Conservation (phyloP, 176 grass and related monocot species). For the Rhynchospora pubera region DNA sequence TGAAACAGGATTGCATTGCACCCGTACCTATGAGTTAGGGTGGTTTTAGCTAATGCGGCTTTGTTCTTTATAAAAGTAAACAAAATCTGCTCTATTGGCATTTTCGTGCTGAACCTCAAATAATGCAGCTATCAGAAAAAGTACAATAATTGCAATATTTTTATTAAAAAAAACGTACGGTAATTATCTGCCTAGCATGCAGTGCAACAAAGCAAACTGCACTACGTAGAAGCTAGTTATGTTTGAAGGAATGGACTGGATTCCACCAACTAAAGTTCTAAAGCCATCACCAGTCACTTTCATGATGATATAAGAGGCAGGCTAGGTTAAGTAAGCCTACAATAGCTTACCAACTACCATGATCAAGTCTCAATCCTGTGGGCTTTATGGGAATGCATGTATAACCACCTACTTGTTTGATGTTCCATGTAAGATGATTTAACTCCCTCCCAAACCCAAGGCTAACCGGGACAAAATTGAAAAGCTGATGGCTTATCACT, state of each 20-base stretch:
- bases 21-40: neutral
- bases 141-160: neutral
- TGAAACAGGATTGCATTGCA: no score
- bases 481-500: neutral
- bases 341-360: constrained; percentile 5
- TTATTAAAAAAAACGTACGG: neutral
- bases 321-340: constrained; percentile 3
- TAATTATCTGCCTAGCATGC: neutral
- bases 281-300: neutral
- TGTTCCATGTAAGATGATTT: neutral
- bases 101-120: neutral
- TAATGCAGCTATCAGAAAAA: neutral
- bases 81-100: neutral
- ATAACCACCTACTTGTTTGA: neutral
- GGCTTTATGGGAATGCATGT: neutral
- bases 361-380: neutral
- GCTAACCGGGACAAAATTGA: neutral
- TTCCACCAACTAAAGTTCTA: constrained; percentile 12
- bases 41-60: constrained; percentile 3
- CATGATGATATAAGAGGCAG: constrained; percentile 16
- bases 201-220: neutral
- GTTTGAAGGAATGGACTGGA: constrained; percentile 10
- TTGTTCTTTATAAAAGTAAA: neutral
- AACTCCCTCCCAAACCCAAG: neutral
- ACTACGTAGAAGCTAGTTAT: neutral